Evolutionary conservation across 257 asterid species (phyloP), one percentile per base, ranked within the genome.

Genomic region (Solanum paucissectum): DNA sequence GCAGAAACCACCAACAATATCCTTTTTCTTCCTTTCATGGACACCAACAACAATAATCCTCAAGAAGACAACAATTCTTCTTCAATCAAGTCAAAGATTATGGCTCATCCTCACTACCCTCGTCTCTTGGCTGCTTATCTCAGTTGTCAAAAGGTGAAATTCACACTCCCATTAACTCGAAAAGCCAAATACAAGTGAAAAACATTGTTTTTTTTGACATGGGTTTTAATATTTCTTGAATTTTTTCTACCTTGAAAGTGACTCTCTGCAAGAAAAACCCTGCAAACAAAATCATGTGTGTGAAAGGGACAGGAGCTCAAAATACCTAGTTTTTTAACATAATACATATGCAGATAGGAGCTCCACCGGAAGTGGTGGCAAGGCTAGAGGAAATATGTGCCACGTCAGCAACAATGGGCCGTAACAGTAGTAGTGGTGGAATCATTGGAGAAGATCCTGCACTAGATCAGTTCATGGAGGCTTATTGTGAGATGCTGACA

Each of bases 401-500:
- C 0, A 88, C 99, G 9, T 94, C 94, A 40, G 95, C 95, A 4
- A 89, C 90, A 14, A 68, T 90, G 88, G 90, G 90, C 71, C 90
- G 94, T 16, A 90, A 37, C 85, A 55, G 66, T 20, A 55, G 66
- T 4, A 60, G 69, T 1, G 87, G 89, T 1, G 88, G 94, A 76
- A 34, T 90, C 82, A 86, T 97, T 1, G 98, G 98, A 1, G 96
- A 94, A 87, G 99, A 97, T 92, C 98, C 99, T 72, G 98, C 93
- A 73, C 92, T 97, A 12, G 99, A 97, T 86, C 99, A 95, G 86
- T 97, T 97, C 90, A 97, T 97, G 99, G 99, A 97, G 87, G 99
- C 99, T 0, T 97, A 97, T 87, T 97, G 99, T 88, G 99, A 97
- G 88, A 97, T 97, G 99, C 94, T 97, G 89, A 91, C 72, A 0